These are phyloP conservation scores for Cokeromyces recurvatus DNA, from an alignment of 371 early-diverging fungal genomes.

Conservation along the genomic window DNA sequence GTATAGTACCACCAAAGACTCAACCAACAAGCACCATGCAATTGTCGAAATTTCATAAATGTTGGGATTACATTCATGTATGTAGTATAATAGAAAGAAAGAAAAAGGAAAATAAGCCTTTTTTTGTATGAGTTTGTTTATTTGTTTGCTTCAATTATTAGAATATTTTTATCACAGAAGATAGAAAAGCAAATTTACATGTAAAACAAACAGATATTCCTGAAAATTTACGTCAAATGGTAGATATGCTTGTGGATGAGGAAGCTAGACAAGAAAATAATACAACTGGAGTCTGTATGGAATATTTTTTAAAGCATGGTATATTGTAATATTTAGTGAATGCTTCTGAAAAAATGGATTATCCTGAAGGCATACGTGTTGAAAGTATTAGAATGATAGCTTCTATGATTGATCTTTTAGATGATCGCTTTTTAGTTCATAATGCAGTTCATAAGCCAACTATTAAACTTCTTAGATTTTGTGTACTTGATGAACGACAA, in stretches of 20 bases:
- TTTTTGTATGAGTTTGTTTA: background rate
- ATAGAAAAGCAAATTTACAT: slow-evolving; percentile 47
- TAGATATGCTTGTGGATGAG: slow-evolving; percentile 89
- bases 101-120: no score
- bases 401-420: slow-evolving; percentile 80
- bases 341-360: slow-evolving; percentile 72
- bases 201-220: slow-evolving; percentile 83
- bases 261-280: slow-evolving; percentile 70
- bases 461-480: slow-evolving; percentile 68
- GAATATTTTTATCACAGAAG: slow-evolving; percentile 58
- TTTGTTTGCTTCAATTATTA: no score
- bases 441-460: slow-evolving; percentile 87
- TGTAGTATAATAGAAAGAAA: slow-evolving; percentile 3
- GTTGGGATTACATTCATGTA: slow-evolving; percentile 71
- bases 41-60: slow-evolving; percentile 68
- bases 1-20: slow-evolving; percentile 59
- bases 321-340: slow-evolving; percentile 77
- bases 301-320: slow-evolving; percentile 81
- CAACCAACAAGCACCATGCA: slow-evolving; percentile 64
- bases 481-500: slow-evolving; percentile 55
- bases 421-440: slow-evolving; percentile 86
- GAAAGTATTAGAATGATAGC: slow-evolving; percentile 79
- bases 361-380: slow-evolving; percentile 82
- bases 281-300: slow-evolving; percentile 87
- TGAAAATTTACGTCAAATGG: slow-evolving; percentile 70